phyloP scores from a whole-genome alignment of 1,284 basidiomycete species.

The Ganoderma lingzhi region DNA sequence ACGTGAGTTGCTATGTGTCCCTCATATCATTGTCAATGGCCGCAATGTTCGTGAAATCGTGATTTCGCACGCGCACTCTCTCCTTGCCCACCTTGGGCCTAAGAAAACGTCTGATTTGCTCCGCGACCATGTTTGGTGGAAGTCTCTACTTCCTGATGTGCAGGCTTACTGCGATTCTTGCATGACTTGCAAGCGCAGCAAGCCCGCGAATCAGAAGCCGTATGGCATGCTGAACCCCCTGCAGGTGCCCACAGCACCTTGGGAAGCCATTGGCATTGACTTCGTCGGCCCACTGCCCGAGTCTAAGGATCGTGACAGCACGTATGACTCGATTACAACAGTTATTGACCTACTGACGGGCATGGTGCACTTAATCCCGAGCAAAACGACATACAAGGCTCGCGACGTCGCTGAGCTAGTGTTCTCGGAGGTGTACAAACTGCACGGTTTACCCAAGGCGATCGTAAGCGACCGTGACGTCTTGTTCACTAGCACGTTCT shows the following conservation, averaged over 20 bases:
- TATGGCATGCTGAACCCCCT: slow-evolving; percentile 36
- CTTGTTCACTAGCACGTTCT: slow-evolving; percentile 51
- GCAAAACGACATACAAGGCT: slow-evolving; percentile 40
- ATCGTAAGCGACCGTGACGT: slow-evolving; percentile 53
- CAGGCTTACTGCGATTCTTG: slow-evolving; percentile 36
- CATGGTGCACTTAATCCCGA: slow-evolving; percentile 42
- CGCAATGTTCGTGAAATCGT: slow-evolving; percentile 35
- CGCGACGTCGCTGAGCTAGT: slow-evolving; percentile 48
- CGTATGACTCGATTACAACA: slow-evolving; percentile 31
- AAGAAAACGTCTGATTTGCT: slow-evolving; percentile 37
- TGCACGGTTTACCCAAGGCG: slow-evolving; percentile 47
- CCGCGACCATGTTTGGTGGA: slow-evolving; percentile 41
- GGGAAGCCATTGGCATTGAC: slow-evolving; percentile 44
- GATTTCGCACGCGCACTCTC: slow-evolving; percentile 38
- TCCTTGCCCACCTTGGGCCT: slow-evolving; percentile 39
- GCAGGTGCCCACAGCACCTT: slow-evolving; percentile 32
- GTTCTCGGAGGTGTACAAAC: slow-evolving; percentile 46
- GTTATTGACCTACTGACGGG: slow-evolving; percentile 45
- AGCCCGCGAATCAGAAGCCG: slow-evolving; percentile 33
- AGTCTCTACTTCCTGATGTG: slow-evolving; percentile 33
- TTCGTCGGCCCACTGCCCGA: slow-evolving; percentile 46
- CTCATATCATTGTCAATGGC: slow-evolving; percentile 30
- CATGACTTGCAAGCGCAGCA: slow-evolving; percentile 33
- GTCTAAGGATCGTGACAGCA: slow-evolving; percentile 31
- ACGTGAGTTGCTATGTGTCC: slow-evolving; percentile 33